phyloP scores from a whole-genome alignment of 2,329 filamentous ascomycete species.

The Blastomyces parvus region DNA sequence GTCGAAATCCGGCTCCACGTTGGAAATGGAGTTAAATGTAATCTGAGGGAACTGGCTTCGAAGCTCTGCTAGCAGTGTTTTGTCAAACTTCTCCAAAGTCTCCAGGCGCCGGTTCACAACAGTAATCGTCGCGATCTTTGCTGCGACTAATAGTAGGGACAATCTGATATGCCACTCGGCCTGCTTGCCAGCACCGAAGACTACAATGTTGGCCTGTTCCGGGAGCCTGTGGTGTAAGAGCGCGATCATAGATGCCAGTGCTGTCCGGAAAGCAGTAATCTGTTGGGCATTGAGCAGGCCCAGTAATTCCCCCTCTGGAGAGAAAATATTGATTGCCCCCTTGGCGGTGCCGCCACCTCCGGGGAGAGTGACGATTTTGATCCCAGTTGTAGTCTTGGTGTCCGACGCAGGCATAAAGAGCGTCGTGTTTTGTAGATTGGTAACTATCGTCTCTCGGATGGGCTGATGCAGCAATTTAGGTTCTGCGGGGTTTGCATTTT shows the following conservation, averaged over 20 bases:
- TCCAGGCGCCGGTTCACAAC: constrained; percentile 62
- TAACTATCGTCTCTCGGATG: constrained; percentile 33
- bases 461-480: constrained; percentile 35
- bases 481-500: constrained; percentile 20
- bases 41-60: constrained; percentile 30
- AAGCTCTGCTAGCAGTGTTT: constrained; percentile 25
- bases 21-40: constrained; percentile 9
- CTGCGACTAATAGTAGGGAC: constrained; percentile 39
- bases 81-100: constrained; percentile 44
- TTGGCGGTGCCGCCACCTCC: constrained; percentile 41
- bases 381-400: constrained; percentile 49
- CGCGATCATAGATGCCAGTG: constrained; percentile 59
- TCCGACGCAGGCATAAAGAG: constrained; percentile 67
- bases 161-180: constrained; percentile 44
- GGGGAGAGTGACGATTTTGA: constrained; percentile 62
- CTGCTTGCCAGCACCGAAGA: constrained; percentile 43
- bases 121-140: constrained; percentile 53
- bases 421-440: constrained; percentile 43
- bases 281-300: constrained; percentile 65
- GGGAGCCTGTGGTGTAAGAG: constrained; percentile 39
- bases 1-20: constrained; percentile 38
- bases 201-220: constrained; percentile 30
- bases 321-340: constrained; percentile 61
- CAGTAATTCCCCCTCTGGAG: constrained; percentile 50
- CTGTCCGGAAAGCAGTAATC: constrained; percentile 71